Conservation (phyloP, 495 filamentous ascomycete genomes). For the Stereocaulon alpinum region DNA sequence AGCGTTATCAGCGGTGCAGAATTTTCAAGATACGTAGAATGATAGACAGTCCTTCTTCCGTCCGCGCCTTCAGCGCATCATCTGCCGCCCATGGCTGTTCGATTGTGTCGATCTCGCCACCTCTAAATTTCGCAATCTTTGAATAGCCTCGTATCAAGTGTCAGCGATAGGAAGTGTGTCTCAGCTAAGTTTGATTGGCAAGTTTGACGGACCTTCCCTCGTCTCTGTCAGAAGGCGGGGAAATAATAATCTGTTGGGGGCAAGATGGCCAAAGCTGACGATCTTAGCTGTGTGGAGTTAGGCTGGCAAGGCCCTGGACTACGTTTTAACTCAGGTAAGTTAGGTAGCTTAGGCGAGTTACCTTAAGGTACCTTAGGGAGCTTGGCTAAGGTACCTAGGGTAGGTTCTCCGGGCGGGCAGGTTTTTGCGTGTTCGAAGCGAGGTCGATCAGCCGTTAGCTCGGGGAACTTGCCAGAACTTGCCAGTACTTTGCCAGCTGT, state of each 20-base stretch:
- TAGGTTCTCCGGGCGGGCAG: too few species aligned
- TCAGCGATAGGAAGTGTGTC: background rate
- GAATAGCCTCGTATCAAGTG: background rate
- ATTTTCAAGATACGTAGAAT: background rate
- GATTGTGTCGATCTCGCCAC: background rate
- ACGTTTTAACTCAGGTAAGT: too few species aligned
- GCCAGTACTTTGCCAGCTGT: too few species aligned
- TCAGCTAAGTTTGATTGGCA: background rate
- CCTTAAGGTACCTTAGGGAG: too few species aligned
- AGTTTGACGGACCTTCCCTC: background rate
- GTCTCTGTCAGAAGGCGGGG: background rate
- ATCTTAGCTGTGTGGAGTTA: background rate
- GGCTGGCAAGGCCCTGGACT: too few species aligned
- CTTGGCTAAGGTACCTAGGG: too few species aligned
- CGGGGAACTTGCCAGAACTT: too few species aligned
- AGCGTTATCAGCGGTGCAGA: constrained; percentile 1
- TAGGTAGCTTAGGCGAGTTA: too few species aligned
- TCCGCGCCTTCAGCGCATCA: background rate
- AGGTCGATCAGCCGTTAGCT: constrained; percentile 6
- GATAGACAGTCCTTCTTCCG: background rate
- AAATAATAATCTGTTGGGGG: background rate
- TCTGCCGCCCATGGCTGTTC: constrained; percentile 1
- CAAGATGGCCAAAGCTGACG: constrained; percentile 7
- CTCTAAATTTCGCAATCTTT: background rate
- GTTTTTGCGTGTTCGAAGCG: background rate